Evolutionary conservation across 2,329 filamentous ascomycete species (phyloP).

Genomic region (Alternaria sp.): DNA sequence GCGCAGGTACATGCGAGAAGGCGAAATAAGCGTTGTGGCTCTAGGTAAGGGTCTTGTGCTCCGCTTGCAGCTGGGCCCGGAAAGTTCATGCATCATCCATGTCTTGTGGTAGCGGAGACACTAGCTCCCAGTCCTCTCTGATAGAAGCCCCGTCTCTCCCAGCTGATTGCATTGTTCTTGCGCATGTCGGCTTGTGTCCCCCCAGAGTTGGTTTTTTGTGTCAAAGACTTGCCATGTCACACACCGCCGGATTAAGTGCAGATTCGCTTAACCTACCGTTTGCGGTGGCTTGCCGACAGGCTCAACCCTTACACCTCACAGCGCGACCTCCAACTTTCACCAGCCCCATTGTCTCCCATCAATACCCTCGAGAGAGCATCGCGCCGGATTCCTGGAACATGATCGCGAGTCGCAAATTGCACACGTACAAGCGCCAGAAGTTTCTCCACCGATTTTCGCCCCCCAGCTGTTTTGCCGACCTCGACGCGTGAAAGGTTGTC

Average conservation of each 20-base stretch:
- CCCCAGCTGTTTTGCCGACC: conserved; percentile 19
- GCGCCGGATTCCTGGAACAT: conserved; percentile 24
- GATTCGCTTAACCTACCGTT: conserved; percentile 23
- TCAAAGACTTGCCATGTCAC: conserved; percentile 27
- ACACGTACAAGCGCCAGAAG: conserved; percentile 20
- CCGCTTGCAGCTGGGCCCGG: conserved; percentile 26
- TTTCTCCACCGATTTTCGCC: conserved; percentile 17
- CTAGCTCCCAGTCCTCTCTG: conserved; percentile 12
- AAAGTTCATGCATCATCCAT: conserved; percentile 29
- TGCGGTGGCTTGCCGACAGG: conserved; percentile 23
- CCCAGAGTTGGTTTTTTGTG: conserved; percentile 10
- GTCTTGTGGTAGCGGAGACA: conserved; percentile 18
- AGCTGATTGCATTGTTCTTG: neutral
- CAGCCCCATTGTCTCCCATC: conserved; percentile 24
- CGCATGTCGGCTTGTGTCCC: conserved; percentile 4
- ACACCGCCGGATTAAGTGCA: conserved; percentile 22
- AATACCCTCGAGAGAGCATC: conserved; percentile 15
- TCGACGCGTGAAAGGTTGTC: conserved; percentile 40
- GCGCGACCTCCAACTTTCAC: conserved; percentile 32
- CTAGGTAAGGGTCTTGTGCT: conserved; percentile 24
- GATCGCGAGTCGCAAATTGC: conserved; percentile 25
- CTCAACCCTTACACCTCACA: conserved; percentile 26
- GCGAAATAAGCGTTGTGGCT: conserved; percentile 19
- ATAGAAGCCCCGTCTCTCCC: neutral
- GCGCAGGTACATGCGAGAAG: conserved; percentile 26